Conservation (phyloP, 352 stramenopile genomes). For the Phytophthora vignae region DNA sequence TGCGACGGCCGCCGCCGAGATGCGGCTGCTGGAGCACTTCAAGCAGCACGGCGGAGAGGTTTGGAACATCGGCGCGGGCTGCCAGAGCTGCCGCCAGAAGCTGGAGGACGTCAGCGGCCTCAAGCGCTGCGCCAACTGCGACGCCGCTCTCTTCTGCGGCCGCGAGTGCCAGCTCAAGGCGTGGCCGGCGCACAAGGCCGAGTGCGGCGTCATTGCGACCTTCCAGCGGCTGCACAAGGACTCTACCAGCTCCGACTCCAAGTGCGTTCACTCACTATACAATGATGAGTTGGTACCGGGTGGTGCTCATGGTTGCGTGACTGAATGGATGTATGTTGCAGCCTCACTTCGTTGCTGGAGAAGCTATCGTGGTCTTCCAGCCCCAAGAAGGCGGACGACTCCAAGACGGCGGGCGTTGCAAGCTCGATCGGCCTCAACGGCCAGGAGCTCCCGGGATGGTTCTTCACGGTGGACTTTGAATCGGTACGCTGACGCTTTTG, state of each 20-base stretch:
- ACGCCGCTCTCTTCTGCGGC: slow-evolving; percentile 69
- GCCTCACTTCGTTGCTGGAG: slow-evolving; percentile 48
- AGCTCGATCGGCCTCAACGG: slow-evolving; percentile 61
- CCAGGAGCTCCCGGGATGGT: slow-evolving; percentile 64
- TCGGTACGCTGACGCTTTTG: slow-evolving; percentile 33
- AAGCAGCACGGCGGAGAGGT: slow-evolving; percentile 78
- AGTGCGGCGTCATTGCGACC: slow-evolving; percentile 67
- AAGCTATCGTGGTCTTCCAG: slow-evolving; percentile 45
- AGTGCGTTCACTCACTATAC: slow-evolving; percentile 3
- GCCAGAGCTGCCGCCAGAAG: slow-evolving; percentile 62
- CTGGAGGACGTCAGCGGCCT: slow-evolving; percentile 51
- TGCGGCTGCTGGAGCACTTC: slow-evolving; percentile 77
- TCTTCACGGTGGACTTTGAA: slow-evolving; percentile 67
- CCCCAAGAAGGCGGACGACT: slow-evolving; percentile 45
- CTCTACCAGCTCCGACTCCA: slow-evolving; percentile 17
- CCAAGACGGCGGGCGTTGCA: slow-evolving; percentile 57
- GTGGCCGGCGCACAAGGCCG: slow-evolving; percentile 67
- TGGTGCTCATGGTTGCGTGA: neutral
- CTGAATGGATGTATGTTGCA: slow-evolving; percentile 19
- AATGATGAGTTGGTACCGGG: neutral
- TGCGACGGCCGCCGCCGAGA: slow-evolving; percentile 67
- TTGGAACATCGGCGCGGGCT: slow-evolving; percentile 70
- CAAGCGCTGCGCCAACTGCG: slow-evolving; percentile 73
- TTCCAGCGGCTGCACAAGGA: slow-evolving; percentile 43
- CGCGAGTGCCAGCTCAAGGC: slow-evolving; percentile 66